Evolutionary conservation across 1,284 basidiomycete species (phyloP), one percentile per base, ranked within the genome.

Genomic region (Cryptococcus floricola): DNA sequence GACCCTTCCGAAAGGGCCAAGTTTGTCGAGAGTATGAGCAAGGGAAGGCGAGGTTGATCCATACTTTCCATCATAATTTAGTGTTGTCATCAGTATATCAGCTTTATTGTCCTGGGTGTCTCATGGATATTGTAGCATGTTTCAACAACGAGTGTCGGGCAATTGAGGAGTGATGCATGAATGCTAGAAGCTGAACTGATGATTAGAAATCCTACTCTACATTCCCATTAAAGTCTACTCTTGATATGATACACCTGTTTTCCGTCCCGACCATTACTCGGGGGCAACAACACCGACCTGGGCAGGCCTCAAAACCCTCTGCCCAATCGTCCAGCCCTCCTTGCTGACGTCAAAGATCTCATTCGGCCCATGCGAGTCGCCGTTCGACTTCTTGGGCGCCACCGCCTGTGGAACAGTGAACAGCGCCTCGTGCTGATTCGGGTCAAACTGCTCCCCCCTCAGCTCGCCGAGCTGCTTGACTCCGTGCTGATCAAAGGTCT

Each of bases 261-360:
- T 14, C 44, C 19, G 10, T 46, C 44, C 39, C 16, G 7, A 16
- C 19, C 14, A 7, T 42, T 74, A 71, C 63, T 75, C 74, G 10
- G 70, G 66, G 70, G 79, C 78, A 13, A 88, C 92, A 34, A 98
- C 94, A 56, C 95, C 96, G 53, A 98, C 95, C 80, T 98, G 92
- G 19, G 96, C 95, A 3, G 96, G 91, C 53, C 95, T 84, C 70
- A 98, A 78, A 52, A 96, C 85, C 58, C 95, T 83, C 65, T 90
- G 89, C 79, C 93, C 94, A 78, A 96, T 91, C 78, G 81, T 91
- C 80, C 89, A 97, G 12, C 95, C 94, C 53, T 83, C 82, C 81
- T 96, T 95, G 75, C 89, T 88, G 72, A 89, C 91, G 70, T 97
- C 90, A 53, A 96, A 83, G 39, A 98, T 88, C 4, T 88, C 88